Evolutionary conservation across 805 yeast species (phyloP), one percentile per base, ranked within the genome.

Genomic region (Saccharomycopsis vini): DNA sequence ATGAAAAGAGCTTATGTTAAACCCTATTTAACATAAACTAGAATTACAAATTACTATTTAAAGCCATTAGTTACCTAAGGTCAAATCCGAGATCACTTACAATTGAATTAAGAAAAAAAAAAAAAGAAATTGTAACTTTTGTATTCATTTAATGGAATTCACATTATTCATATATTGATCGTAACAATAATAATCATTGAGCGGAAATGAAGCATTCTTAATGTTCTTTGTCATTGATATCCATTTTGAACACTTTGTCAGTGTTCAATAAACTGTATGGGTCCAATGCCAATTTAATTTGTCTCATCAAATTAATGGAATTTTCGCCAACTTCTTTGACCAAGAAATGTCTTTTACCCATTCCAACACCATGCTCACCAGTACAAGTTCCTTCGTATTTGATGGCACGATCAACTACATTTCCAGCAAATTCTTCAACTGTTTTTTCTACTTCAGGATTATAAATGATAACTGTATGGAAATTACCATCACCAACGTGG

Each of bases 361-460:
- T 71, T 6, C 95, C 95, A 32, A 86, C 75, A 12, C 95, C 95
- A 57, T 85, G 95, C 56, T 85, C 95, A 29, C 95, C 95, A 3
- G 88, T 81, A 52, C 87, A 79, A 1, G 95, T 85, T 1, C 95
- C 94, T 42, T 84, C 94, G 31, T 78, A 71, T 1, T 64, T 71
- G 15, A 85, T 62, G 0, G 90, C 94, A 33, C 79, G 58, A 36
- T 68, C 56, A 39, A 81, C 82, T 81, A 85, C 77, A 40, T 73
- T 66, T 22, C 71, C 68, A 12, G 81, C 79, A 10, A 81, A 54
- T 10, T 57, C 54, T 46, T 72, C 71, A 2, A 76, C 79, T 19
- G 58, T 59, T 1, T 62, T 60, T 16, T 64, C 53, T 50, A 77
- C 72, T 18, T 72, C 71, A 0, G 75, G 74, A 37, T 68, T 69